phyloP scores from a whole-genome alignment of 768 basidiomycete species.

The Boletellus emodensis region DNA sequence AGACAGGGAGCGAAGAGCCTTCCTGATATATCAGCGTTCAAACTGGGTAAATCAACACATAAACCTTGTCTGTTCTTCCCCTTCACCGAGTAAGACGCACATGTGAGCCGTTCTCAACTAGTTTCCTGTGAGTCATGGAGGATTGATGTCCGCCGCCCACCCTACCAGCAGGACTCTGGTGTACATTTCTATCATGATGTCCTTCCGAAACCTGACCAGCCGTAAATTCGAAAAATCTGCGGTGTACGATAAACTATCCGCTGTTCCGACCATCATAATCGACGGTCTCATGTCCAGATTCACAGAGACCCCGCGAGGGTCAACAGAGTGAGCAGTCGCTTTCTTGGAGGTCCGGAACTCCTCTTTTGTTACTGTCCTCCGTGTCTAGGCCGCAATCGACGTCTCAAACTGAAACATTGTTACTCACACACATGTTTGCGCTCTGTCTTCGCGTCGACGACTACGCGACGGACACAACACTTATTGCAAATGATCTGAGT shows the following conservation, averaged over 20 bases:
- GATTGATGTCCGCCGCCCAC: constrained; percentile 1
- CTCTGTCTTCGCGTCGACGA: constrained; percentile 77
- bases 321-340: constrained; percentile 48
- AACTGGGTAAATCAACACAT: constrained; percentile 73
- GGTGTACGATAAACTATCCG: constrained; percentile 52
- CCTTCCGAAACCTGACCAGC: constrained; percentile 50
- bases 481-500: constrained; percentile 71
- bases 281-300: constrained; percentile 78
- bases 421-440: constrained; percentile 77
- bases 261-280: constrained; percentile 59
- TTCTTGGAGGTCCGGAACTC: too few species aligned
- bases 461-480: constrained; percentile 63
- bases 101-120: constrained; percentile 43
- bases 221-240: constrained; percentile 46
- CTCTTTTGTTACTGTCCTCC: not conserved
- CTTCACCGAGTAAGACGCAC: constrained; percentile 54
- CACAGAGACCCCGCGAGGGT: constrained; percentile 68
- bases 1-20: constrained; percentile 44
- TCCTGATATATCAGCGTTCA: constrained; percentile 61
- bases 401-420: constrained; percentile 61
- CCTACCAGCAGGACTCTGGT: constrained; percentile 61
- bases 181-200: constrained; percentile 81
- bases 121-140: not conserved
- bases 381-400: constrained; percentile 49
- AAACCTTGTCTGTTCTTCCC: constrained; percentile 33